phyloP scores from a whole-genome alignment of 2,329 filamentous ascomycete species.

The Myriosclerotinia curreyana region DNA sequence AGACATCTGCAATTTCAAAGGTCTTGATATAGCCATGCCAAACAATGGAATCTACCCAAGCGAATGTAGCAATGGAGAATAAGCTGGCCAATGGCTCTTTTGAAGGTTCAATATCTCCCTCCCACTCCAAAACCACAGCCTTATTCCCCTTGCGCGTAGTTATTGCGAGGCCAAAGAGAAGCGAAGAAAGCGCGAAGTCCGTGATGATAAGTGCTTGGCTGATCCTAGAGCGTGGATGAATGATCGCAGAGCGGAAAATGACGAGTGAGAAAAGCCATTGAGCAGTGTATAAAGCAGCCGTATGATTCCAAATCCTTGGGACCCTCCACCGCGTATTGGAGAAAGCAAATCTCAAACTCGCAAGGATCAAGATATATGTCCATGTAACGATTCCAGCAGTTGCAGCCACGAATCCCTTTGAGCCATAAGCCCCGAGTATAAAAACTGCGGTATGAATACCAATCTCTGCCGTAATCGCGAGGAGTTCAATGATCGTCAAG shows the following conservation, averaged over 20 bases:
- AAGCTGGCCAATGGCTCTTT: slow-evolving; percentile 84
- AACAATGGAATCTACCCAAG: slow-evolving; percentile 87
- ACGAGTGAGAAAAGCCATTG: slow-evolving; percentile 77
- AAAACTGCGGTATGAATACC: slow-evolving; percentile 65
- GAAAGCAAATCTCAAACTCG: slow-evolving; percentile 66
- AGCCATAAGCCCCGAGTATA: slow-evolving; percentile 56
- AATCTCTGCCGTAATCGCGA: slow-evolving; percentile 70
- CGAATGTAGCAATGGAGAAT: slow-evolving; percentile 81
- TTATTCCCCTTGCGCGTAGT: slow-evolving; percentile 91
- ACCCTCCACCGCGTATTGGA: slow-evolving; percentile 63
- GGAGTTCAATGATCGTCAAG: slow-evolving; percentile 69
- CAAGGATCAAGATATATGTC: slow-evolving; percentile 75
- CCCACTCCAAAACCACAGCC: slow-evolving; percentile 81
- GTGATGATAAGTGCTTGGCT: slow-evolving; percentile 63
- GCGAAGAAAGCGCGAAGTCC: slow-evolving; percentile 70
- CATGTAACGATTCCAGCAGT: slow-evolving; percentile 70
- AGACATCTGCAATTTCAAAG: slow-evolving; percentile 79
- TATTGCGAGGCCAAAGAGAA: slow-evolving; percentile 73
- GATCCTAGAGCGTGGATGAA: slow-evolving; percentile 66
- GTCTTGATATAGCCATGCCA: slow-evolving; percentile 84
- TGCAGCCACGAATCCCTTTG: slow-evolving; percentile 56
- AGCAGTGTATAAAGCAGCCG: slow-evolving; percentile 74
- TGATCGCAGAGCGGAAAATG: slow-evolving; percentile 79
- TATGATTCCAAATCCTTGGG: slow-evolving; percentile 87
- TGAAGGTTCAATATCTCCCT: slow-evolving; percentile 82